phyloP scores from a whole-genome alignment of 2,329 filamentous ascomycete species.

The Rutstroemia sp. region DNA sequence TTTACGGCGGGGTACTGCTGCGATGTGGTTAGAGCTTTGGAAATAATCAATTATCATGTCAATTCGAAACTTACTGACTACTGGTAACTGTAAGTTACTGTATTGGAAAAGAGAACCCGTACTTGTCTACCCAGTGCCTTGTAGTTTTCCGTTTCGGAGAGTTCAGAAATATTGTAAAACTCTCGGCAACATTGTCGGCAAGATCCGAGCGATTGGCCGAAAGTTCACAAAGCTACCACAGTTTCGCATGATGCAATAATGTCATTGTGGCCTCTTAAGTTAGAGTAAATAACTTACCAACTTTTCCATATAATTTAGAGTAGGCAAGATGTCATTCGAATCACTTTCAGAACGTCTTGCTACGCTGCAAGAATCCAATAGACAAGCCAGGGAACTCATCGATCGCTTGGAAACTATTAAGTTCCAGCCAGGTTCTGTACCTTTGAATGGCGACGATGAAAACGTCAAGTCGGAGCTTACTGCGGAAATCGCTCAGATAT shows the following conservation, averaged over 20 bases:
- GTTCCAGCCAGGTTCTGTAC: constrained; percentile 51
- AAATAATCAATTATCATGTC: too few species aligned
- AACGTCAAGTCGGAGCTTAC: constrained; percentile 63
- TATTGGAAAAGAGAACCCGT: too few species aligned
- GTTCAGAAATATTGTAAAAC: background rate
- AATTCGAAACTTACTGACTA: background rate
- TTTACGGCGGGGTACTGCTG: constrained; percentile 20
- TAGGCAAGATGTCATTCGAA: constrained; percentile 47
- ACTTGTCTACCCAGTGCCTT: too few species aligned
- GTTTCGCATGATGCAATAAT: background rate
- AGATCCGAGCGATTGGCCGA: background rate
- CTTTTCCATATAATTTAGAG: background rate
- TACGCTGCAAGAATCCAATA: constrained; percentile 53
- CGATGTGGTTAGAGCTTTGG: background rate
- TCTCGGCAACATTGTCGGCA: background rate
- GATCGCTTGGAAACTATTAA: constrained; percentile 49
- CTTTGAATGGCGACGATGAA: constrained; percentile 37
- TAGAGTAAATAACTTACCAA: too few species aligned
- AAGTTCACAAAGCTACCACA: background rate
- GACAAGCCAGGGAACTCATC: constrained; percentile 52
- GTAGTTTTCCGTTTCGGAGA: too few species aligned
- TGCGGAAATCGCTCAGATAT: constrained; percentile 68
- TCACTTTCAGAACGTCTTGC: constrained; percentile 53
- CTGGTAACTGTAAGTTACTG: background rate
- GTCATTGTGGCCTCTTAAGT: too few species aligned